phyloP scores from a whole-genome alignment of 208 protist genomes.

The Trypanosoma theileri region DNA sequence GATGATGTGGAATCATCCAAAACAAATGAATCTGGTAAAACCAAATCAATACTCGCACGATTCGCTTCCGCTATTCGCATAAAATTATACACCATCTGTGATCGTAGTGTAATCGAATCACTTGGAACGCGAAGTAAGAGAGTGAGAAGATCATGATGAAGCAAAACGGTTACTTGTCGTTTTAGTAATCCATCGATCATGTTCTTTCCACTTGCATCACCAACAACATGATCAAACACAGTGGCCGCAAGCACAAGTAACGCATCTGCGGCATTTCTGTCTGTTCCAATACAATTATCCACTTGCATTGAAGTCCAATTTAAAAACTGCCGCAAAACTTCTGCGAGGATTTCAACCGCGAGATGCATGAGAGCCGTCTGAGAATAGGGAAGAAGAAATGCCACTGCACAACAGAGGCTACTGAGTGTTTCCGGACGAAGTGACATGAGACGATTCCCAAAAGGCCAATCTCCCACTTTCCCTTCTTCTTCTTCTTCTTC shows the following conservation, averaged over 20 bases:
- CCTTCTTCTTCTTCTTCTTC: neutral
- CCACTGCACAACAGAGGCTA: constrained; percentile 9
- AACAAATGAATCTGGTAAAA: neutral
- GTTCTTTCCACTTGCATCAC: neutral
- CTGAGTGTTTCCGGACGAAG: constrained; percentile 12
- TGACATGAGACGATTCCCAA: constrained; percentile 12
- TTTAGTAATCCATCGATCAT: neutral
- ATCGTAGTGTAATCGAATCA: neutral
- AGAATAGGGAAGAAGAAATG: constrained; percentile 25
- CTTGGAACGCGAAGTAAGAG: constrained; percentile 13
- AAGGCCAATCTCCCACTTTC: neutral
- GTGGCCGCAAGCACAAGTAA: constrained; percentile 12
- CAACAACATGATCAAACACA: constrained; percentile 8
- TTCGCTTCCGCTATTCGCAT: constrained; percentile 13
- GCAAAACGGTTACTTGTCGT: constrained; percentile 11
- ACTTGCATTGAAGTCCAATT: neutral
- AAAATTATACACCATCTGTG: constrained; percentile 20
- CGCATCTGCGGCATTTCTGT: constrained; percentile 1
- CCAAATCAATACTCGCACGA: neutral
- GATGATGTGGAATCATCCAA: constrained; percentile 13
- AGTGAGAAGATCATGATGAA: constrained; percentile 23
- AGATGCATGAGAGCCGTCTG: constrained; percentile 5
- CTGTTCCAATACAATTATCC: constrained; percentile 2
- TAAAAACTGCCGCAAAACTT: constrained; percentile 19
- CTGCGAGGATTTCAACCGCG: constrained; percentile 19